A percentile compares a stretch with the other conserved stretches of the same genome.
Evolutionary conservation across 2,329 filamentous ascomycete species (phyloP).

Genomic region (Pseudogymnoascus sp.): DNA sequence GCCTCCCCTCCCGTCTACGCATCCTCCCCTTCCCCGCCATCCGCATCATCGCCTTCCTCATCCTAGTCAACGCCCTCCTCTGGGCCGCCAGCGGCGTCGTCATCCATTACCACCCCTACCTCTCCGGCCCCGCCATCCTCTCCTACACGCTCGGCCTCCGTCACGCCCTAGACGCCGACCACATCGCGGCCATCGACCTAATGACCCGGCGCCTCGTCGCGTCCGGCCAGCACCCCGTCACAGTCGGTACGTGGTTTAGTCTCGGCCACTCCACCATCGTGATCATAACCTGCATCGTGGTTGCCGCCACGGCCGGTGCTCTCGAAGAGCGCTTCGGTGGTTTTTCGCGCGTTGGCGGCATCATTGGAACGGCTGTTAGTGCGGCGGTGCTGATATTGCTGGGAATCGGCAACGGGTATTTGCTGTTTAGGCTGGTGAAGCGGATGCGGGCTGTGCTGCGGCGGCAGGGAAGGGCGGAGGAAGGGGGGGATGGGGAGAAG

Average conservation of each 20-base stretch:
- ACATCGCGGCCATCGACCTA: constrained; percentile 81
- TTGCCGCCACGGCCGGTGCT: constrained; percentile 82
- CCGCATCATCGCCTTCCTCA: constrained; percentile 43
- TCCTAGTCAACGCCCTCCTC: constrained; percentile 44
- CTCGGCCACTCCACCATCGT: constrained; percentile 93
- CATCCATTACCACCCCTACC: constrained; percentile 45
- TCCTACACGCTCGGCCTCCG: constrained; percentile 84
- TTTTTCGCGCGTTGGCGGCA: constrained; percentile 74
- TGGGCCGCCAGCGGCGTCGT: constrained; percentile 50
- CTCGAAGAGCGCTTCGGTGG: constrained; percentile 72
- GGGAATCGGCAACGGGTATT: constrained; percentile 77
- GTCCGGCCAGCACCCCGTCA: constrained; percentile 75
- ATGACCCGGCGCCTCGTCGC: constrained; percentile 88
- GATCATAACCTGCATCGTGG: constrained; percentile 79
- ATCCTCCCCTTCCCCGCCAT: constrained; percentile 20
- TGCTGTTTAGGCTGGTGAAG: constrained; percentile 68
- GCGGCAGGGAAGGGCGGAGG: constrained; percentile 21
- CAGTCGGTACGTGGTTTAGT: constrained; percentile 91
- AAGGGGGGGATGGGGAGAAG: constrained; percentile 20
- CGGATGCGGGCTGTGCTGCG: constrained; percentile 59
- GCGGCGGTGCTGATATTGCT: constrained; percentile 76
- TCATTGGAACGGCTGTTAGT: constrained; percentile 82
- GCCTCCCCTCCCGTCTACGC: constrained; percentile 16
- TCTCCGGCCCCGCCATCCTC: constrained; percentile 74
- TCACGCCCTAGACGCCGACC: constrained; percentile 96